These are phyloP conservation scores for Phallus indusiatus DNA, from an alignment of 768 basidiomycete species.

Conservation along the genomic window DNA sequence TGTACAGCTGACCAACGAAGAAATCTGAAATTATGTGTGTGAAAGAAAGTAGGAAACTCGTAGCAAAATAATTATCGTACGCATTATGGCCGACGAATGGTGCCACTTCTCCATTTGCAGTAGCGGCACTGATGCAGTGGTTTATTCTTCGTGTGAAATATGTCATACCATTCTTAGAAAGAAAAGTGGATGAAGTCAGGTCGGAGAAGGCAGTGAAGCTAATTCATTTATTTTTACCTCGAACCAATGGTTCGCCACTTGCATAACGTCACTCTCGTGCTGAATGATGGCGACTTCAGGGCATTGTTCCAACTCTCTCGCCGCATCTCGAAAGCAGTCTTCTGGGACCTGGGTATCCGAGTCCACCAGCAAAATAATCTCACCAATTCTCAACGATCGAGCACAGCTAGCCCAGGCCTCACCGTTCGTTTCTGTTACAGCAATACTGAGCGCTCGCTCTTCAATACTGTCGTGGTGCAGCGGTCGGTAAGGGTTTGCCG, in stretches of 20 bases:
- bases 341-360: constrained; percentile 43
- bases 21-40: constrained; percentile 18
- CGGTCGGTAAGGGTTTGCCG: not conserved
- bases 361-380: constrained; percentile 40
- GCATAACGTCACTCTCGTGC: constrained; percentile 34
- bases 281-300: constrained; percentile 44
- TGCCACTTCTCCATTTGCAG: constrained; percentile 33
- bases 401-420: constrained; percentile 28
- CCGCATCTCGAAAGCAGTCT: constrained; percentile 45
- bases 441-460: constrained; percentile 40
- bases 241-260: constrained; percentile 25
- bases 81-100: constrained; percentile 42
- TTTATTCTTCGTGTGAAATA: constrained; percentile 45
- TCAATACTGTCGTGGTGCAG: constrained; percentile 27
- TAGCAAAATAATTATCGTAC: not conserved
- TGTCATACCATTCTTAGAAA: constrained; percentile 32
- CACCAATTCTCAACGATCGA: constrained; percentile 33
- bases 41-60: not conserved
- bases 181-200: not conserved
- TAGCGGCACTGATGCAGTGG: constrained; percentile 26
- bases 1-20: constrained; percentile 31
- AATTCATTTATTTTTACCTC: constrained; percentile 12
- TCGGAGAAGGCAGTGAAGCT: not conserved
- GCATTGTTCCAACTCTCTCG: constrained; percentile 38
- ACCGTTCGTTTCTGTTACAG: constrained; percentile 42